Evolutionary conservation across 345 rosid species (phyloP), one percentile per base, ranked within the genome.

Genomic region (Lumnitzera racemosa): DNA sequence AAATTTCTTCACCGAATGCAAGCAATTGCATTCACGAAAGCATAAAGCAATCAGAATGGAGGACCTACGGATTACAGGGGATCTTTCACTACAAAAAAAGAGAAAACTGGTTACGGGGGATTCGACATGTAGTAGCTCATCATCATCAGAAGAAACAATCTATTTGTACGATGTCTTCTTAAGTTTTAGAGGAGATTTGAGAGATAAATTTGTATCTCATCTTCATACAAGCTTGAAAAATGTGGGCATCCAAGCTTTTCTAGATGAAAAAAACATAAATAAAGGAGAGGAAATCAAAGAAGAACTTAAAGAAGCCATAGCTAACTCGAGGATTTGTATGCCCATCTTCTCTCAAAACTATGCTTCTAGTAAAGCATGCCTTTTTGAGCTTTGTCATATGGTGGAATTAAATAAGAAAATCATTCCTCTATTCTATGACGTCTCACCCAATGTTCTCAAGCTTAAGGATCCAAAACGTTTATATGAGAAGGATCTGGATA

Each of bases 341-440:
- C 61, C 61, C 15, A 58, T 58, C n/a, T 58, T 58, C 51, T 58
- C 61, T 7, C 1, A 24, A n/a, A 58, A 49, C 2, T 46, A 16
- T 24, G 61, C 51, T 46, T 15, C 25, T 15, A 58, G 61, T 24
- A 16, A 46, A 24, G 46, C 50, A 50, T 58, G 61, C 16, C 61
- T 58, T 20, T 12, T 14, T 1, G 61, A 58, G 51, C 50, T 58
- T 23, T 3, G 3, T 0, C 20, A 23, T 11, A 58, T 46, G 61
- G 49, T 58, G 1, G 24, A 46, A 12, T 24, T 46, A 5, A 58
- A 58, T 3, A 46, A 58, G n/a, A 15, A 9, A 8, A n/a, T 58
- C 8, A 46, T 47, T 15, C 61, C 61, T 9, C 46, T 58, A 12
- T 58, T 58, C 61, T 58, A 20, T 9, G 9, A 58, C 5, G 61